Evolutionary conservation across 2,329 filamentous ascomycete genomes (phyloP), one percentile per base, ranked within the genome.

Genomic region (Coleophoma cylindrospora): DNA sequence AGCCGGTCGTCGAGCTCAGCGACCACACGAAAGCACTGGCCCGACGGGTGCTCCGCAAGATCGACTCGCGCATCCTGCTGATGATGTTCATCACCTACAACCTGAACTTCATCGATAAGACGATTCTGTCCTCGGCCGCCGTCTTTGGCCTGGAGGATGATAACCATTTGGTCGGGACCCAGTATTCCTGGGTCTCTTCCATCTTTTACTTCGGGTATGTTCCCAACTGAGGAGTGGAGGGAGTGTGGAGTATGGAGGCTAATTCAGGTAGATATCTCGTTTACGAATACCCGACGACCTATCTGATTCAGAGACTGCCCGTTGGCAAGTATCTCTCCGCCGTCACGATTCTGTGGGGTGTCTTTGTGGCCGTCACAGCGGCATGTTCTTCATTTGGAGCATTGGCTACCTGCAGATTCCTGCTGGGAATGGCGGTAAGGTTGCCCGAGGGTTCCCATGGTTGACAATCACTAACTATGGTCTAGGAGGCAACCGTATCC

Each of bases 341-440:
- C 13, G 22, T 44, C 12, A 44, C 32, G 19, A 32, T 44, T 27
- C 15, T 33, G 11, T 44, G 41, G 41, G 41, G 40, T 19, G 57
- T 74, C 3, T 69, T 76, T 43, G 19, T n/a, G 19, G 11, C 41
- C 15, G n/a, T 32, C 32, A 14, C 21, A 13, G 10, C 41, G 32
- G 12, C 32, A 21, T n/a, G 27, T 15, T n/a, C 21, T 21, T 8
- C 32, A 32, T n/a, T 58, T 63, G 10, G 58, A 61, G 51, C 64
- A 61, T 50, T 66, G 50, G 61, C 13, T 53, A 66, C 6, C 64
- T 65, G 58, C 1, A 57, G 64, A 4, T 48, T 58, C 8, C 48
- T 67, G 11, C 62, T 66, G 47, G 65, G 65, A 1, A 57, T 57
- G 2, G 50, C 62, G 11, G 62, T 66, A 43, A 63, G 63, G 9